A percentile compares a stretch with the other conserved stretches of the same genome.
Evolutionary conservation across 495 filamentous ascomycete genomes (phyloP).

Genomic region (Neurospora pannonica): DNA sequence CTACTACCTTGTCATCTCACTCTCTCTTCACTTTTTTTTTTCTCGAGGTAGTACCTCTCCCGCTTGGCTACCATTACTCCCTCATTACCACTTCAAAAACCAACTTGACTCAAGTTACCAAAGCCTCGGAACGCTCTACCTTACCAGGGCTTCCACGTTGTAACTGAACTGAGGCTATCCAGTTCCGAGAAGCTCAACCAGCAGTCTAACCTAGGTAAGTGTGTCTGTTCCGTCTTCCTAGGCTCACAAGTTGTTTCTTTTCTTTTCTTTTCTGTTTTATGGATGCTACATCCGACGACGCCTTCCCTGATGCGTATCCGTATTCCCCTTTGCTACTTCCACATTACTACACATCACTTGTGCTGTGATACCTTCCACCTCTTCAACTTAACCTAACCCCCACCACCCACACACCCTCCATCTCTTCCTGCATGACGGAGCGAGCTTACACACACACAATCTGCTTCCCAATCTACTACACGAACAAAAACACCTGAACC

Average conservation of each 20-base stretch:
- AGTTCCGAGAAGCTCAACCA: neutral
- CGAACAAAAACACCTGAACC: neutral
- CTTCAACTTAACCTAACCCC: neutral
- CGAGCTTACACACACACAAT: neutral
- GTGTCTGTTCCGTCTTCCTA: conserved; percentile 1
- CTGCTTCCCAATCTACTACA: neutral
- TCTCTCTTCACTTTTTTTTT: neutral
- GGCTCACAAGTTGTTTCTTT: conserved; percentile 4
- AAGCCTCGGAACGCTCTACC: conserved; percentile 1
- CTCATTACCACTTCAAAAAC: conserved; percentile 1
- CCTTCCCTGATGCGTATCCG: neutral
- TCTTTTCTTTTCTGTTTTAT: conserved; percentile 3
- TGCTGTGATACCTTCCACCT: neutral
- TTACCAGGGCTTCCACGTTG: conserved; percentile 7
- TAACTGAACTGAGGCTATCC: conserved; percentile 2
- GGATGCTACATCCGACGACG: neutral
- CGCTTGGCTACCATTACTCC: neutral
- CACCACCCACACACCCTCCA: neutral
- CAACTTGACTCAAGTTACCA: conserved; percentile 11
- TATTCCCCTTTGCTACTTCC: neutral
- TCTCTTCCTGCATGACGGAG: neutral
- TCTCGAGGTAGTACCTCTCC: conserved; percentile 1
- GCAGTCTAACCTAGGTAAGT: conserved; percentile 11
- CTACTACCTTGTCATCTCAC: conserved; percentile 2
- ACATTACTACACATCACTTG: neutral